Base-by-base conservation (phyloP, 345 rosid species). In the Ceriops tagal region DNA sequence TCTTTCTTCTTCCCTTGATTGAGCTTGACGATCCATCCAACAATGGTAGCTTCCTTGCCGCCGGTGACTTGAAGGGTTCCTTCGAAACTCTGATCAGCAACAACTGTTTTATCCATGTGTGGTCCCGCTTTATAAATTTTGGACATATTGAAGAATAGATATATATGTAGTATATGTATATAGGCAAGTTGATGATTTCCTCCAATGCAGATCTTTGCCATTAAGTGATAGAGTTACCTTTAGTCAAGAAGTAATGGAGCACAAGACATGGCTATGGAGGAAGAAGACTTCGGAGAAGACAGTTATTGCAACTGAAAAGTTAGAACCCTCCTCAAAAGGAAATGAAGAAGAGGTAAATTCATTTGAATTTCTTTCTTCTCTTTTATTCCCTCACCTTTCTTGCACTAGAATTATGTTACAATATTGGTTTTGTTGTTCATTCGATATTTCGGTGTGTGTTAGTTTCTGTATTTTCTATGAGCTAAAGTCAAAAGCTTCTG, bases 251-350 rank as follows among this genome's bases (percentile, higher is more conserved):
- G 56, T 18, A 34, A 92, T 92, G 98, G 96, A 93, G 64, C 83
- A 84, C 32, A 93, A 84, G 72, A 64, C 87, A 28, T 89, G 98
- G 98, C 84, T 85, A 64, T 87, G 97, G 97, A 87, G 84, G 85
- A 93, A 91, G 83, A 91, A 81, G 82, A 80, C 93, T 8, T 55
- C 78, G 2, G 97, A 89, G 80, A 87, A 86, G 79, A 76, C 68
- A 58, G 65, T 80, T 64, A 75, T 61, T 57, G 70, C 83, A 24
- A 49, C 82, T 39, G 88, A 79, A 15, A 78, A 77, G 62, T 72
- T 73, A 31, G 73, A 78, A 20, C 69, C 64, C 26, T 72, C 81
- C 10, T 61, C 68, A 10, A 81, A 84, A 39, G 88, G 62, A 70
- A 71, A 76, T 65, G 80, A 80, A 34, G 84, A 82, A 51, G 91